Evolutionary conservation across 768 basidiomycete genomes (phyloP), one percentile per base, ranked within the genome.

Genomic region (Ramaria sp.): DNA sequence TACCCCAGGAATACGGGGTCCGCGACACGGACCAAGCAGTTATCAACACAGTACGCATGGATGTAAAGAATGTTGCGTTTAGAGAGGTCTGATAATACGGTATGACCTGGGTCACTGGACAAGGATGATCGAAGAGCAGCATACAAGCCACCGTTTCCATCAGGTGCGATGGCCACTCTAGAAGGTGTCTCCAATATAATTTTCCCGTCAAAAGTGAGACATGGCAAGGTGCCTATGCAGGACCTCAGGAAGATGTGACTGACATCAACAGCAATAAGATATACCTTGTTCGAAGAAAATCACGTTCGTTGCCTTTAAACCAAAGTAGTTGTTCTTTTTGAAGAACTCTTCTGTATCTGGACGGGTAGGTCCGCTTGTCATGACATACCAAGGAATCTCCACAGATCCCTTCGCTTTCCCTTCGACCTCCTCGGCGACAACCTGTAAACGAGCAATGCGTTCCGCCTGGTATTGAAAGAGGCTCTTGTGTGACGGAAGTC

Each of bases 381-480:
- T 99, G 65, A 99, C 83, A 73, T 97, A 98, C 96, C 96, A 98
- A 38, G 91, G 90, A 57, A 98, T 82, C 53, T 81, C 69, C 53
- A 91, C 88, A 0, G 81, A 79, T 50, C 79, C 81, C 17, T 71
- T 67, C 15, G 78, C 70, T 64, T 82, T 82, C 39, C 70, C 67
- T 50, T 64, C 67, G 59, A 79, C 73, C 38, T 76, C 67, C 67
- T 81, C 84, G 0, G 91, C 92, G 53, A 95, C 68, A 33, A 73
- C 73, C 70, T 95, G 89, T 56, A 99, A 72, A 58, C 88, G 82
- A 59, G 78, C 77, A 68, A 99, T 96, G 55, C 96, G 82, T 72
- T 95, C 93, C n/a, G 94, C 96, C 71, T 99, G 96, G 63, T 89
- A 87, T 64, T 96, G 92, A 76, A 99, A 98, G 54, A 99, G 83